These are phyloP conservation scores for Ophiocordyceps camponoti-leonardi DNA, from an alignment of 2,329 filamentous ascomycete species.

Conservation along the genomic window DNA sequence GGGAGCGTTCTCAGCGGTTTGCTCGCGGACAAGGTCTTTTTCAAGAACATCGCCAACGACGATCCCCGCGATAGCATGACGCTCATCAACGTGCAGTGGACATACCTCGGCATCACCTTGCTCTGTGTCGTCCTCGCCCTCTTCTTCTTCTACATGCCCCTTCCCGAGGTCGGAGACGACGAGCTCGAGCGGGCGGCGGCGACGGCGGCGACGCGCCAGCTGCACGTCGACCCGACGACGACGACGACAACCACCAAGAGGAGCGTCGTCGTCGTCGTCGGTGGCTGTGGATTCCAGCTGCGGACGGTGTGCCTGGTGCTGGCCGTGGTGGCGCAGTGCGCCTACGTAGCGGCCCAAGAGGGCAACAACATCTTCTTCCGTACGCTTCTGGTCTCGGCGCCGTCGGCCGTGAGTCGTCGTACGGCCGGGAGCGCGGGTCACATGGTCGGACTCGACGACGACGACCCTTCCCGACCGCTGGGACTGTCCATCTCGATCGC, in stretches of 20 bases:
- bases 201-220: slow-evolving; percentile 25
- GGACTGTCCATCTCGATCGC: slow-evolving; percentile 36
- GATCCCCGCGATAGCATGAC: slow-evolving; percentile 18
- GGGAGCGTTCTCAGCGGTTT: slow-evolving; percentile 57
- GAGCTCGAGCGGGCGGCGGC: slow-evolving; percentile 34
- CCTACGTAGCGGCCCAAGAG: slow-evolving; percentile 62
- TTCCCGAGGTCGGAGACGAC: slow-evolving; percentile 41
- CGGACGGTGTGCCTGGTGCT: slow-evolving; percentile 44
- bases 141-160: slow-evolving; percentile 51
- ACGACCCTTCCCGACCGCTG: slow-evolving; percentile 15
- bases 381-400: slow-evolving; percentile 25
- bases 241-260: no score
- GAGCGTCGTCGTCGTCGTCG: no score
- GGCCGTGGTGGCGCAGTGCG: slow-evolving; percentile 61
- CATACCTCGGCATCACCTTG: slow-evolving; percentile 64
- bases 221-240: slow-evolving; percentile 32
- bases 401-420: slow-evolving; percentile 8
- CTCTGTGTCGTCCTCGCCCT: slow-evolving; percentile 55
- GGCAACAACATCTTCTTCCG: slow-evolving; percentile 44
- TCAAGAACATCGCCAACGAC: slow-evolving; percentile 34
- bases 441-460: slow-evolving; percentile 4
- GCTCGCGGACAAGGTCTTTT: slow-evolving; percentile 59
- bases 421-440: slow-evolving; percentile 5
- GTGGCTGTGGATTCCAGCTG: slow-evolving; percentile 34
- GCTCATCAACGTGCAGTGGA: slow-evolving; percentile 66